Percentiles rank a stretch among this genome's conserved stretches.
These are phyloP conservation scores for Tricholoma terreum DNA, from an alignment of 768 basidiomycete species.

Conservation along the genomic window DNA sequence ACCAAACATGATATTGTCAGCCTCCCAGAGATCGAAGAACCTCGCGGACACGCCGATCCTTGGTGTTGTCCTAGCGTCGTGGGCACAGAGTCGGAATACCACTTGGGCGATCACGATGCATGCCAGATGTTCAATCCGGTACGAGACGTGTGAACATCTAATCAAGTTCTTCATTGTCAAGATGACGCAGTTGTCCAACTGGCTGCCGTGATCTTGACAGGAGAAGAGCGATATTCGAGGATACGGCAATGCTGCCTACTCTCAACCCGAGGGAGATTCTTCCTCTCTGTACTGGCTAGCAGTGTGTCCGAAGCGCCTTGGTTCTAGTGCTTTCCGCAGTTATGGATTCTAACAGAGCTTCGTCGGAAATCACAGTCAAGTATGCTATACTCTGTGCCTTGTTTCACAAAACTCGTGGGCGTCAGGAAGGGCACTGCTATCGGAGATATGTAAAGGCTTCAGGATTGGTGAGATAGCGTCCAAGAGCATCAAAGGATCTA, in stretches of 20 bases:
- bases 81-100: neutral
- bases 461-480: neutral
- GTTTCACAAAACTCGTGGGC: neutral
- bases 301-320: neutral
- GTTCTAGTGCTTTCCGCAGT: constrained; percentile 4
- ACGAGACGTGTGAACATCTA: neutral
- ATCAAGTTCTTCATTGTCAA: neutral
- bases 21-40: neutral
- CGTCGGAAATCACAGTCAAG: constrained; percentile 3
- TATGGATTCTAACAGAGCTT: constrained; percentile 12
- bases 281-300: neutral
- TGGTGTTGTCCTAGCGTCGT: neutral
- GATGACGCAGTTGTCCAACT: neutral
- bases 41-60: neutral
- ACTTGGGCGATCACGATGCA: neutral
- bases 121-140: neutral
- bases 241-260: neutral
- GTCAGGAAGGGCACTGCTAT: neutral
- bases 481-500: neutral
- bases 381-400: neutral
- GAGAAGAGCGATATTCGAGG: constrained; percentile 10
- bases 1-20: neutral
- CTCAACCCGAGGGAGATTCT: neutral
- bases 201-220: constrained; percentile 2
- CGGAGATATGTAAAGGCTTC: neutral